phyloP scores from a whole-genome alignment of 1,139 yeast species.

The Debaryomyces sp. region DNA sequence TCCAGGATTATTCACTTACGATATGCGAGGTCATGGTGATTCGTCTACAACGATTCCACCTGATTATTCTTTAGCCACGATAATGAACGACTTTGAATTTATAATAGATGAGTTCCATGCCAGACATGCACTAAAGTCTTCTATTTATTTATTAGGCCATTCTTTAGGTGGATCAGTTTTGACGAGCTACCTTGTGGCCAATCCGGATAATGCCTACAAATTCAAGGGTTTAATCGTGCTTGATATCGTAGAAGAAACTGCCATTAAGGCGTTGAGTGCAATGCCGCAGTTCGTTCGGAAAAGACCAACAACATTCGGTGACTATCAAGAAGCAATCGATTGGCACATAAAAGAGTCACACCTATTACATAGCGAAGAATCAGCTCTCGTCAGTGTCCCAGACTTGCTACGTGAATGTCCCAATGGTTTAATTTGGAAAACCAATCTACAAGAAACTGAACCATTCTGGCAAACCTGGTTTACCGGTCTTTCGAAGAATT shows the following conservation, averaged over 20 bases:
- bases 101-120: conserved; percentile 44
- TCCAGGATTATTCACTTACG: conserved; percentile 71
- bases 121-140: conserved; percentile 18
- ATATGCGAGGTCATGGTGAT: conserved; percentile 82
- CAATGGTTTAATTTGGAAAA: conserved; percentile 54
- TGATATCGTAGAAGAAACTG: conserved; percentile 95
- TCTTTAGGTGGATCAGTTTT: conserved; percentile 90
- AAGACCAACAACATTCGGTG: conserved; percentile 62
- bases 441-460: conserved; percentile 61
- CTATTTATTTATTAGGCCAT: conserved; percentile 72
- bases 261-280: conserved; percentile 63
- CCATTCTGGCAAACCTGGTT: conserved; percentile 88
- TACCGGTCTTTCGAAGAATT: conserved; percentile 62
- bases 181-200: conserved; percentile 41
- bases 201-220: conserved; percentile 20
- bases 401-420: conserved; percentile 43
- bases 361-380: conserved; percentile 55
- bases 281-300: conserved; percentile 66
- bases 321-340: conserved; percentile 63
- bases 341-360: conserved; percentile 70
- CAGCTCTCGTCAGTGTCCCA: conserved; percentile 82
- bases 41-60: conserved; percentile 18
- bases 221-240: conserved; percentile 71
- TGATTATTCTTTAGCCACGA: conserved; percentile 52
- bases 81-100: conserved; percentile 58